phyloP scores from a whole-genome alignment of 2,329 filamentous ascomycete species.

The Neonectria coccinea region DNA sequence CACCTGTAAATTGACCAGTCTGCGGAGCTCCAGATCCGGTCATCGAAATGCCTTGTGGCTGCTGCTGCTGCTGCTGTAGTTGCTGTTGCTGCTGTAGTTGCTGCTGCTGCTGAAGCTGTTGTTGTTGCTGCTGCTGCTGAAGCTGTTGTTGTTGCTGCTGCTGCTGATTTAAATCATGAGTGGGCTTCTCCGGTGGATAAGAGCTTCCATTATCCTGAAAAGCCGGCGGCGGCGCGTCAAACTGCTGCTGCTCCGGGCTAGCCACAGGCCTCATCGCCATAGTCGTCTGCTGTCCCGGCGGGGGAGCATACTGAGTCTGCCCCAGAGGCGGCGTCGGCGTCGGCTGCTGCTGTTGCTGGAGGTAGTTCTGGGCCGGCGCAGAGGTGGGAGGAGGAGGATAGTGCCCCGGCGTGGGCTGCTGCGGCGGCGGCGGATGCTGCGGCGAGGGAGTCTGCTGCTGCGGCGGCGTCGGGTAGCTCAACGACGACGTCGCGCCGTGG shows the following conservation, averaged over 20 bases:
- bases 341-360: slow-evolving; percentile 39
- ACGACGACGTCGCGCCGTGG: slow-evolving; percentile 4
- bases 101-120: slow-evolving; percentile 41
- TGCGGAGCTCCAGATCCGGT: slow-evolving; percentile 55
- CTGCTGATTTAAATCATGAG: slow-evolving; percentile 37
- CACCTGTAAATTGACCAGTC: slow-evolving; percentile 72
- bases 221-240: slow-evolving; percentile 45
- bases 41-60: slow-evolving; percentile 46
- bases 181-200: slow-evolving; percentile 49
- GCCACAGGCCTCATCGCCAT: slow-evolving; percentile 16
- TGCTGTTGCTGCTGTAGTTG: slow-evolving; percentile 42
- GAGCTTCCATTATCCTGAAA: slow-evolving; percentile 36
- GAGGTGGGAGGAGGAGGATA: slow-evolving; percentile 40
- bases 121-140: slow-evolving; percentile 42
- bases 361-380: slow-evolving; percentile 30
- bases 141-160: slow-evolving; percentile 40
- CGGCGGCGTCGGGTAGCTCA: slow-evolving; percentile 30
- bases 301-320: slow-evolving; percentile 42
- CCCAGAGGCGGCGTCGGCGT: slow-evolving; percentile 42
- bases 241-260: slow-evolving; percentile 38
- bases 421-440: slow-evolving; percentile 29
- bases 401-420: slow-evolving; percentile 40
- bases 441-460: slow-evolving; percentile 36
- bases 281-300: slow-evolving; percentile 20
- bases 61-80: slow-evolving; percentile 41